These are phyloP conservation scores for Talaromyces trachyspermus DNA, from an alignment of 495 filamentous ascomycete genomes.

Conservation along the genomic window DNA sequence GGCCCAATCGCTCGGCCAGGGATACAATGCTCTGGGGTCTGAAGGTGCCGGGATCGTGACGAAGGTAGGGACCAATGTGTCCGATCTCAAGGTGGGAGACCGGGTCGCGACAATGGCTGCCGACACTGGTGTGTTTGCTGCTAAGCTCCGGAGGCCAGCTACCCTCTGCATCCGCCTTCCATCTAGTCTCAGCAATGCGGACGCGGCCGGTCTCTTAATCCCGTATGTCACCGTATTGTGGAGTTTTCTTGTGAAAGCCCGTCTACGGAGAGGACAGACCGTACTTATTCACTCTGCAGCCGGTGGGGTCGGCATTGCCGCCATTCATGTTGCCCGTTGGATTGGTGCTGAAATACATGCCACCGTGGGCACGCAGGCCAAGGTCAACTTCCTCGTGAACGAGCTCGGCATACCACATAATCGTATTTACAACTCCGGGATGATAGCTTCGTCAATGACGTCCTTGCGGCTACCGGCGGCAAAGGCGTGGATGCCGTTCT, in stretches of 20 bases:
- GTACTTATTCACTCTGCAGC: conserved; percentile 43
- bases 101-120: neutral
- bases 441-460: neutral
- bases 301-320: conserved; percentile 49
- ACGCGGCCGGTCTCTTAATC: conserved; percentile 34
- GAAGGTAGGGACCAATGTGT: neutral
- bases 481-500: conserved; percentile 39
- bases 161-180: conserved; percentile 21
- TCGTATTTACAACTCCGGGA: conserved; percentile 12
- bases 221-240: conserved; percentile 35
- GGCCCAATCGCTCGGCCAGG: neutral
- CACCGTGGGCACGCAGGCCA: conserved; percentile 6
- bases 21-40: conserved; percentile 13
- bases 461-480: conserved; percentile 21
- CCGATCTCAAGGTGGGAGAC: neutral
- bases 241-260: conserved; percentile 21
- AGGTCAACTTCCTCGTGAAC: conserved; percentile 6
- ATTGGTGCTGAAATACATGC: conserved; percentile 7
- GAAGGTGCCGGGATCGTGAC: neutral
- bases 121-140: conserved; percentile 1
- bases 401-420: conserved; percentile 11
- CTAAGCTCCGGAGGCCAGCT: neutral
- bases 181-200: conserved; percentile 24
- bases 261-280: neutral
- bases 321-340: conserved; percentile 27